Evolutionary conservation across 2,329 filamentous ascomycete species (phyloP), one percentile per base, ranked within the genome.

Genomic region (Colletotrichum costaricense): DNA sequence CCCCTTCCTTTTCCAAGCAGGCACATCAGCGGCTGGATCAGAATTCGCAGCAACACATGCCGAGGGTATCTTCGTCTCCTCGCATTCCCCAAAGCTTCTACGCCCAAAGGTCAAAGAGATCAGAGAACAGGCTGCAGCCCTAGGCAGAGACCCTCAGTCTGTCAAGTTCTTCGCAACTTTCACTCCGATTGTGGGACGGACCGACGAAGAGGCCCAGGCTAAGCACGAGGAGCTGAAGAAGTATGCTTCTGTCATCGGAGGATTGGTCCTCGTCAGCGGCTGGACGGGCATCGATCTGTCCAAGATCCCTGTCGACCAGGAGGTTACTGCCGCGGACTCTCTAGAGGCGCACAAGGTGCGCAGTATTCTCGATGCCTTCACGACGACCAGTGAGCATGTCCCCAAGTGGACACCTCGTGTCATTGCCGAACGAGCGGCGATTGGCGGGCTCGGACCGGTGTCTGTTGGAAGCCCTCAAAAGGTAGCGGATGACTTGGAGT

Each of bases 251-350:
- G 85, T 86, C 0, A 80, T 89, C 19, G 89, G 88, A 0, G 89
- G 88, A 0, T 80, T 91, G 1, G 89, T 89, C 0, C 81, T 90
- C 0, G 88, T 90, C 74, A 87, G 85, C 52, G 88, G 88, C 1
- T 90, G 88, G 87, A 90, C 89, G 0, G 90, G 90, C 0, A 90
- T 92, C 70, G 89, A 92, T 76, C 82, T 91, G 19, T 89, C 86
- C 4, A 84, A 85, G 76, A 85, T 91, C 55, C 88, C 89, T 0
- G 77, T 91, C 0, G 90, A 92, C 73, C 85, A 91, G 74, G 88
- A 89, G 19, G 83, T 92, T 73, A 88, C 85, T 0, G 85, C 85
- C 0, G 86, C 84, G 3, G 88, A 91, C 74, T 89, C 88, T 0
- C 81, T 83, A 2, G 89, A 90, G 74, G 87, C 86, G 14, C 81